Base-by-base conservation (phyloP, 352 stramenopile species). In the Globisporangium splendens region DNA sequence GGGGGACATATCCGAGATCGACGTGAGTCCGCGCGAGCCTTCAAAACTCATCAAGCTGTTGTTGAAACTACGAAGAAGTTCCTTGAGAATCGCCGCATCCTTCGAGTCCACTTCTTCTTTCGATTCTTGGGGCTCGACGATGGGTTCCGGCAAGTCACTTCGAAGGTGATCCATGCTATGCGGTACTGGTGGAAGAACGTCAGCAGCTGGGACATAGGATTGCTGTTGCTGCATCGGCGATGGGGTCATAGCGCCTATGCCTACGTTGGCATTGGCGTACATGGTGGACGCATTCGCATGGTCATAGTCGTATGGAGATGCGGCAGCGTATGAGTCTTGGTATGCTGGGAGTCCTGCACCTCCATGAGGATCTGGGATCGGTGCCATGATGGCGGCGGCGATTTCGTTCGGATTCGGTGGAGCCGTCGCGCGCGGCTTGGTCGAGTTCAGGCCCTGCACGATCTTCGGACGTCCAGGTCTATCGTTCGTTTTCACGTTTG, bases 1-100 rank as follows among this genome's bases (percentile, higher is more conserved):
- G 0, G 83, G 83, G 28, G 80, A 90, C 72, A 92, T 85, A 43
- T 92, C 83, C 6, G 75, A 69, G 48, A 90, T 77, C 41, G 83
- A 90, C 39, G 63, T 73, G 46, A 88, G 48, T 3, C 69, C 78
- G 3, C 77, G 65, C 8, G 65, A 56, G 28, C 56, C 41, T 28
- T 61, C 55, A 50, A 90, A 92, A 58, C 79, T 90, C 22, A 92
- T 63, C 35, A 89, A 63, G 35, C 77, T 82, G 60, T 82, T 89
- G 11, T 77, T 88, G 49, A 84, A 78, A 39, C 69, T 79, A 8
- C 78, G 79, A 35, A 92, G 69, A 6, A 92, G 56, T 41, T 92
- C 79, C 56, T 86, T 86, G 1, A 92, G 63, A 13, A 92, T 89
- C 3, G 68, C 72, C 0, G 72, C 82, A 51, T 91, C 74, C 39